Percentiles rank a stretch among this genome's conserved stretches.
phyloP scores from a whole-genome alignment of 257 asterid species.

The Solanum bulbocastanum region DNA sequence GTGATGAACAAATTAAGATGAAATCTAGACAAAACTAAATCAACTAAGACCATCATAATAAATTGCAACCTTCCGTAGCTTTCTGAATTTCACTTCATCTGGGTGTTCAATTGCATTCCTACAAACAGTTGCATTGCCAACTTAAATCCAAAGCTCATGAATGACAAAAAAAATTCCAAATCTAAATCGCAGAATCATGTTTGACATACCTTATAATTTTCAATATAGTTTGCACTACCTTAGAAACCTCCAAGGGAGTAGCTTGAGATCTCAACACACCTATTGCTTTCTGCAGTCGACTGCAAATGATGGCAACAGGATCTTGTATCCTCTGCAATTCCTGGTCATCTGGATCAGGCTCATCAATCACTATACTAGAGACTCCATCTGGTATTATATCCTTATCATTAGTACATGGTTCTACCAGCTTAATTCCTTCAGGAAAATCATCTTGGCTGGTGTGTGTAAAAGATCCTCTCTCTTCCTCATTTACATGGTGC shows the following conservation, averaged over 20 bases:
- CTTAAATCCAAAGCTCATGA: background rate
- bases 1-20: background rate
- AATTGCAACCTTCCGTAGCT: conserved; percentile 61
- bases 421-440: conserved; percentile 12
- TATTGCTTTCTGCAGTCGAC: conserved; percentile 59
- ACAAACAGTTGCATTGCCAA: conserved; percentile 15
- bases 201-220: conserved; percentile 46
- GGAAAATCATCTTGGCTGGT: conserved; percentile 16
- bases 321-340: conserved; percentile 77
- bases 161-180: background rate
- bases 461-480: conserved; percentile 3
- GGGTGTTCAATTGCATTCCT: conserved; percentile 85
- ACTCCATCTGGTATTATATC: background rate
- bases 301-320: conserved; percentile 52
- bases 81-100: conserved; percentile 58
- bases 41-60: background rate
- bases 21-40: background rate
- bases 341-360: conserved; percentile 50
- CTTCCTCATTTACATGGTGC: background rate
- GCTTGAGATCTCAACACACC: conserved; percentile 55
- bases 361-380: conserved; percentile 7
- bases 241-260: conserved; percentile 26
- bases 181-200: background rate
- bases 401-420: conserved; percentile 19
- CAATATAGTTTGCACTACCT: conserved; percentile 41